Percentiles rank a stretch among this genome's conserved stretches.
Conservation (phyloP, 2,329 filamentous ascomycete genomes). For the Ascochyta clinopodiicola region DNA sequence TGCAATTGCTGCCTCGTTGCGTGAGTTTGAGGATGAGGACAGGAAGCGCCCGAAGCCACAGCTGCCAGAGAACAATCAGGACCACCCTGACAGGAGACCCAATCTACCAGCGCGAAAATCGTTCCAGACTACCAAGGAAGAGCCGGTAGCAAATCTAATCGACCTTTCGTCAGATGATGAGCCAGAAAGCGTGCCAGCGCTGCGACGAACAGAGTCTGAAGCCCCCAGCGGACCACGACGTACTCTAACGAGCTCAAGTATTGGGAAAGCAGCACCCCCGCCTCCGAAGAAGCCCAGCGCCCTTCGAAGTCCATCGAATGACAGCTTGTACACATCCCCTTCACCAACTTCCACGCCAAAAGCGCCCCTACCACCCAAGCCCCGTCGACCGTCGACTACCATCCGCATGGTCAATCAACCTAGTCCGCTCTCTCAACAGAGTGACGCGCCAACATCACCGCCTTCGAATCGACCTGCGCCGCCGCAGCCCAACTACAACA, state of each 20-base stretch:
- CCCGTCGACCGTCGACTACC: conserved; percentile 35
- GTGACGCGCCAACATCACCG: conserved; percentile 29
- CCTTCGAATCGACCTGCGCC: conserved; percentile 41
- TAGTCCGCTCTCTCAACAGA: conserved; percentile 39
- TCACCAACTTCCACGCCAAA: conserved; percentile 38
- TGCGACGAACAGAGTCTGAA: conserved; percentile 38
- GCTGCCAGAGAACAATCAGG: conserved; percentile 43
- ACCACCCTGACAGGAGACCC: conserved; percentile 44
- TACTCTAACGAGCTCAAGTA: conserved; percentile 5
- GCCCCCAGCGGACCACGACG: background rate
- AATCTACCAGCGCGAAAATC: conserved; percentile 44
- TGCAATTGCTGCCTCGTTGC: conserved; percentile 56
- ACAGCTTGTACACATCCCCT: conserved; percentile 15
- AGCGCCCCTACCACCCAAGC: conserved; percentile 43
- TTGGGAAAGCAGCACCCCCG: conserved; percentile 40
- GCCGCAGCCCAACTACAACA: conserved; percentile 35
- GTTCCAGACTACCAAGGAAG: conserved; percentile 31
- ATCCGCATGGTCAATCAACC: conserved; percentile 25
- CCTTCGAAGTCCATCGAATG: conserved; percentile 49
- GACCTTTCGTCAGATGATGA: conserved; percentile 57
- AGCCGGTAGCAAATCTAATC: conserved; percentile 52
- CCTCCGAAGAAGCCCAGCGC: conserved; percentile 44
- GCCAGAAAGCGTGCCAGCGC: conserved; percentile 19
- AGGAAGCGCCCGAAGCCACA: conserved; percentile 42
- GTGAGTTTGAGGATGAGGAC: conserved; percentile 53